phyloP scores from a whole-genome alignment of 225 moss, liverwort and hornwort genomes.

The Antitrichia curtipendula region DNA sequence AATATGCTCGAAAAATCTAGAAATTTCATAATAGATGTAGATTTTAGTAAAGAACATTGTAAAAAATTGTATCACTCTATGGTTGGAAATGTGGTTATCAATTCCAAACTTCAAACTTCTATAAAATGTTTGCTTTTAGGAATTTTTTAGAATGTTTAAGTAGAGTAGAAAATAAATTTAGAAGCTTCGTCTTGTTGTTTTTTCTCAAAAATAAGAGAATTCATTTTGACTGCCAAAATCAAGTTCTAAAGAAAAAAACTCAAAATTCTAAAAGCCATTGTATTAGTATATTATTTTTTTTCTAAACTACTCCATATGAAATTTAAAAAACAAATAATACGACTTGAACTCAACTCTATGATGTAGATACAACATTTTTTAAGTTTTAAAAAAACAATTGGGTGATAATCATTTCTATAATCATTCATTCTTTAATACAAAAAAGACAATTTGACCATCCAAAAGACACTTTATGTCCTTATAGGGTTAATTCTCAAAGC shows the following conservation, averaged over 20 bases:
- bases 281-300: not conserved
- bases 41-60: too few species aligned
- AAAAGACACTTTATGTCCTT: too few species aligned
- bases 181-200: not conserved
- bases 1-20: not conserved
- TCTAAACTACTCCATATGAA: not conserved
- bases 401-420: too few species aligned
- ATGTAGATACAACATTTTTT: not conserved
- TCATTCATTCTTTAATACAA: not conserved
- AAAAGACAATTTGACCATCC: not conserved
- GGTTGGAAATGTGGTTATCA: not conserved
- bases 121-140: not conserved
- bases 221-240: not conserved
- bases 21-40: not conserved
- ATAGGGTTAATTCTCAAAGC: not conserved
- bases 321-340: not conserved
- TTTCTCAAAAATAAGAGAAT: not conserved
- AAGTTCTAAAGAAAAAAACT: too few species aligned
- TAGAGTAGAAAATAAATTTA: not conserved
- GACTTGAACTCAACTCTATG: not conserved
- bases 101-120: not conserved
- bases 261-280: too few species aligned
- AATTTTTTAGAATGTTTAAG: not conserved
- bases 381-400: not conserved
- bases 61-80: too few species aligned